phyloP scores from a whole-genome alignment of 441 rosid species.

The Pelargonium myrrhifolium region DNA sequence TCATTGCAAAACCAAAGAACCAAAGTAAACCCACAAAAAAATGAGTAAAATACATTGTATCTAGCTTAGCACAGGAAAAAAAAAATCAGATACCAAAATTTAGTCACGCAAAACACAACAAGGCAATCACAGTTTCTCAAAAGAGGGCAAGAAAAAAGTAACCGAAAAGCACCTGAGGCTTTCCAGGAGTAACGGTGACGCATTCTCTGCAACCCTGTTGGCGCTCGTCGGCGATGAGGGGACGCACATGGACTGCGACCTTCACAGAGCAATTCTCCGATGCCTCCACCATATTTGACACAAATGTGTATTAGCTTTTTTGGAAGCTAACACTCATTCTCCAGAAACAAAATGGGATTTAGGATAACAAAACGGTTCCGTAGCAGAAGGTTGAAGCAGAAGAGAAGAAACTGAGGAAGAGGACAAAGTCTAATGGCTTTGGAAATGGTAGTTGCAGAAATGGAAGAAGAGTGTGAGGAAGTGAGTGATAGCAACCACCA shows the following conservation, averaged over 20 bases:
- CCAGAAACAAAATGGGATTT: no score
- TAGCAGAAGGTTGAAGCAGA: neutral
- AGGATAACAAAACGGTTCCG: no score
- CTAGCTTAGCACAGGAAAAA: no score
- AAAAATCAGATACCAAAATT: neutral
- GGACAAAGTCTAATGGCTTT: no score
- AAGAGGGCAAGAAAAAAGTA: neutral
- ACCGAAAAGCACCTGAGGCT: slow-evolving; percentile 48
- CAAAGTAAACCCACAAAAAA: neutral
- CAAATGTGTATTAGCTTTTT: neutral
- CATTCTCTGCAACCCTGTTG: slow-evolving; percentile 60
- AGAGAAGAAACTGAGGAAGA: neutral
- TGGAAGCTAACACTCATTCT: no score
- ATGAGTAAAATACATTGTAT: neutral
- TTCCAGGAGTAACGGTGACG: slow-evolving; percentile 42
- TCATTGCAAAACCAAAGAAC: neutral
- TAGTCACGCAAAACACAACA: neutral
- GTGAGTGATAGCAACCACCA: neutral
- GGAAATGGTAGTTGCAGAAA: slow-evolving; percentile 3
- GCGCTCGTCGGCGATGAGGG: slow-evolving; percentile 56
- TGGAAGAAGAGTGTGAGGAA: neutral
- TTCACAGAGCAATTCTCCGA: slow-evolving; percentile 49
- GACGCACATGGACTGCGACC: slow-evolving; percentile 60
- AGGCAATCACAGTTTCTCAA: neutral
- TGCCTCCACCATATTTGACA: slow-evolving; percentile 21